Conservation (phyloP, 2,329 filamentous ascomycete genomes). For the Colletotrichum costaricense region DNA sequence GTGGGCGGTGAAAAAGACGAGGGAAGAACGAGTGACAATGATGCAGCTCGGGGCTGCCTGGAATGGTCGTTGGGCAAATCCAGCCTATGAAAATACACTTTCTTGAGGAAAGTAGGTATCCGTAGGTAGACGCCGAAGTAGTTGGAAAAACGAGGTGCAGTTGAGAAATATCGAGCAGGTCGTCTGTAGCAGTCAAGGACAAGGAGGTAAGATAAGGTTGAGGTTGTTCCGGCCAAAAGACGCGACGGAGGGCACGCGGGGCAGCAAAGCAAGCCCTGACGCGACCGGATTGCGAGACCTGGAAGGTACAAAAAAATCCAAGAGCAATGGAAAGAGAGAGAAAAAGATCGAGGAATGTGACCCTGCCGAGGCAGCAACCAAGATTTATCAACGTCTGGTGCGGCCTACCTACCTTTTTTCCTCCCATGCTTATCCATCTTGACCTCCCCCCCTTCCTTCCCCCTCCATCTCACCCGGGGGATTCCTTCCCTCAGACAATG, state of each 20-base stretch:
- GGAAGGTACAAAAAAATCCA: not conserved
- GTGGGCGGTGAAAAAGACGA: not conserved
- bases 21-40: slow-evolving; percentile 3
- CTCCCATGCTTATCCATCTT: not conserved
- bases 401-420: not conserved
- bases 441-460: slow-evolving; percentile 34
- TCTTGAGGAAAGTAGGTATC: not conserved
- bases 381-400: slow-evolving; percentile 16
- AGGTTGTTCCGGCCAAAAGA: not conserved
- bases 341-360: slow-evolving; percentile 16
- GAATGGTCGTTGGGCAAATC: not conserved
- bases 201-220: not conserved
- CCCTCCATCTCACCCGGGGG: slow-evolving; percentile 35
- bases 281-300: not conserved
- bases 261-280: not conserved
- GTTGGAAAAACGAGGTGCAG: not conserved
- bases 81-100: not conserved
- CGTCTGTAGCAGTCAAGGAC: not conserved
- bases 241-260: not conserved
- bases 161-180: not conserved
- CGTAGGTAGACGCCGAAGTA: not conserved
- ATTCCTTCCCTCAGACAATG: slow-evolving; percentile 27
- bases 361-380: slow-evolving; percentile 13
- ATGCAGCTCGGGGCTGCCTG: not conserved
- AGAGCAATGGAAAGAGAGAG: not conserved